Base-by-base conservation (phyloP, 371 early-diverging fungal genomes). In the Umbelopsis sp. region DNA sequence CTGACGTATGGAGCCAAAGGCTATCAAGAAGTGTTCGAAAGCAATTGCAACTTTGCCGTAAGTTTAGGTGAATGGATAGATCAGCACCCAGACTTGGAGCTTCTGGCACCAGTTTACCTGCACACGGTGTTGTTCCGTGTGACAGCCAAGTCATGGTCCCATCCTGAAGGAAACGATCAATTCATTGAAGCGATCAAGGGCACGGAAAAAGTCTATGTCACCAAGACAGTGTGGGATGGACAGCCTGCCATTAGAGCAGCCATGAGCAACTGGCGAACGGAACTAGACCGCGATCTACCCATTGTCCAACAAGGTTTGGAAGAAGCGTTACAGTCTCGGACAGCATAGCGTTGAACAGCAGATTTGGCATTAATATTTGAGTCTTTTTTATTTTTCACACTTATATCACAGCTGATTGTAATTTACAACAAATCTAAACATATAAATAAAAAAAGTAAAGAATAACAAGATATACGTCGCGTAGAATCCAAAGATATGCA, bases 231-330 rank as follows among this genome's bases (percentile, higher is more conserved):
- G 11, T 81, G 81, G 81, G 67, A 63, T 1, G 79, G 80, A 3
- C 66, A 63, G 14, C 69, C 71, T 0, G 84, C 79, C 3, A 76
- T 81, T 22, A 72, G 84, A 62, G 69, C 77, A 5, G 84, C 84
- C 14, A 73, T 84, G 11, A 77, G 77, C 11, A 84, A 84, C 69
- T 84, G 84, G 84, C 72, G 75, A 41, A 84, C 84, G 0, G 76
- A 72, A 3, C 64, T 78, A 24, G 72, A 72, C 12, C 50, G 63
- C 5, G 83, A 80, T 48, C 72, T 78, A 68, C 72, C 68, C 10
- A 65, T 71, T 24, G 76, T 78, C 2, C 32, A 65, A 8, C 50
- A 57, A 6, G 70, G 70, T 64, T 48, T 77, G 22, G 72, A 74
- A 41, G 67, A 65, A 25, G 64, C 57, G 2, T 35, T 57, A n/a